Conservation (phyloP, 768 basidiomycete genomes). For the Boletus tylopilopsis region DNA sequence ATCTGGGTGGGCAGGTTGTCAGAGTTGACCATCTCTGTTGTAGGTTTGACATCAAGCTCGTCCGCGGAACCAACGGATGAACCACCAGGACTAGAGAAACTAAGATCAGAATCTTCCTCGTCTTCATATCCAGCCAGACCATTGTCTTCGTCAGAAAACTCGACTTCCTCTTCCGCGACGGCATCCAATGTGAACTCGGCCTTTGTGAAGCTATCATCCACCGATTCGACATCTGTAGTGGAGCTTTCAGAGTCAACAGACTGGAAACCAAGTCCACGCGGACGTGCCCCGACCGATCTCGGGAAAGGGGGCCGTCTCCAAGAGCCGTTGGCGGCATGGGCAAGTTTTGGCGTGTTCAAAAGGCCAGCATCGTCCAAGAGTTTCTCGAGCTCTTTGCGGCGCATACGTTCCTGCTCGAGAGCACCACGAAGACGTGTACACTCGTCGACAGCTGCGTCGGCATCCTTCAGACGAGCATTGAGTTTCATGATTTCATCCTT, state of each 20-base stretch:
- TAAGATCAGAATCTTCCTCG: conserved; percentile 55
- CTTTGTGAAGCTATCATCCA: conserved; percentile 40
- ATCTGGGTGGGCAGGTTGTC: conserved; percentile 12
- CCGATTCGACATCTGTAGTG: conserved; percentile 63
- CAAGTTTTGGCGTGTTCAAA: conserved; percentile 42
- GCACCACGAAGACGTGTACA: conserved; percentile 26
- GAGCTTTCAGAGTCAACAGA: conserved; percentile 67
- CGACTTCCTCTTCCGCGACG: conserved; percentile 54
- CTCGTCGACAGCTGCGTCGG: conserved; percentile 21
- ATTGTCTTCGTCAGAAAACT: conserved; percentile 43
- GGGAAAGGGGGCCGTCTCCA: conserved; percentile 16
- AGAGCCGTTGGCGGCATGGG: conserved; percentile 13
- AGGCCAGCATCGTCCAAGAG: conserved; percentile 46
- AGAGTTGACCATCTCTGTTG: conserved; percentile 10
- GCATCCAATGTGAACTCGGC: conserved; percentile 49
- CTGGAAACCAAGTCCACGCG: conserved; percentile 48
- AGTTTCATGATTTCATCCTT: conserved; percentile 28
- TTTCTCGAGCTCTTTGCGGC: conserved; percentile 48
- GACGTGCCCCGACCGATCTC: conserved; percentile 28
- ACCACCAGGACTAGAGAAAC: conserved; percentile 40
- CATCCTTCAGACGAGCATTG: conserved; percentile 30
- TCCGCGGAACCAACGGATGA: conserved; percentile 57
- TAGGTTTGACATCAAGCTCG: conserved; percentile 32
- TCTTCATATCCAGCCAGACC: conserved; percentile 68
- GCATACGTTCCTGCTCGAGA: conserved; percentile 39